Evolutionary conservation across 139 green algal species (phyloP), one percentile per base, ranked within the genome.

Genomic region (Tetratostichococcus sp.): DNA sequence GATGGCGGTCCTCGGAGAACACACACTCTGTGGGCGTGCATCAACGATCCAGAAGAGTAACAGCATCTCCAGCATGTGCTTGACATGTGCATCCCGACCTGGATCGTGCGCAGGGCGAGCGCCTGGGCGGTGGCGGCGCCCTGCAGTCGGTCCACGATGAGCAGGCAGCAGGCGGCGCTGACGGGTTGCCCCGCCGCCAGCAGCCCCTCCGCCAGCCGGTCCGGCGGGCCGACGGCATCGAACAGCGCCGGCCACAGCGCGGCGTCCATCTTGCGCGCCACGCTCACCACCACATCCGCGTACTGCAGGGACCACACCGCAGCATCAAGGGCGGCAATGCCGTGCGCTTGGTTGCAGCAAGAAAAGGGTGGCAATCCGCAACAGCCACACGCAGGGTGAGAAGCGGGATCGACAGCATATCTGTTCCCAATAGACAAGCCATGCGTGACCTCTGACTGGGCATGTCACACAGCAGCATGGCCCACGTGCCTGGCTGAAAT

Each of bases 231-330:
- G 16, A 93, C 89, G 1, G 92, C 91, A 3, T 79, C 82, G 80
- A 98, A 99, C n/a, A 99, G 89, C 35, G 89, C 72, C 16, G 89
- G 87, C 95, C 95, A 98, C 75, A 97, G 87, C 28, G 82, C 62
- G 1, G 90, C 88, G 76, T 99, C 95, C 4, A 93, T 98, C 85
- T 98, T 99, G 70, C 95, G 87, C 35, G 93, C 91, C 17, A 99
- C 94, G 42, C 81, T 89, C 1, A 99, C 93, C 31, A 98, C 89
- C 16, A 97, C 86, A 43, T 98, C 94, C 0, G 82, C 76, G 35
- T 82, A 92, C 50, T 69, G 57, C 35, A 67, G 42, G 39, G 14
- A 4, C 67, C 16, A 39, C 11, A 8, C 5, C 14, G 33, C 6
- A 59, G 4, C 28, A 8, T 31, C 21, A 19, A n/a, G n/a, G n/a